These are phyloP conservation scores for Penicillium waksmanii DNA, from an alignment of 495 filamentous ascomycete genomes.

Conservation along the genomic window DNA sequence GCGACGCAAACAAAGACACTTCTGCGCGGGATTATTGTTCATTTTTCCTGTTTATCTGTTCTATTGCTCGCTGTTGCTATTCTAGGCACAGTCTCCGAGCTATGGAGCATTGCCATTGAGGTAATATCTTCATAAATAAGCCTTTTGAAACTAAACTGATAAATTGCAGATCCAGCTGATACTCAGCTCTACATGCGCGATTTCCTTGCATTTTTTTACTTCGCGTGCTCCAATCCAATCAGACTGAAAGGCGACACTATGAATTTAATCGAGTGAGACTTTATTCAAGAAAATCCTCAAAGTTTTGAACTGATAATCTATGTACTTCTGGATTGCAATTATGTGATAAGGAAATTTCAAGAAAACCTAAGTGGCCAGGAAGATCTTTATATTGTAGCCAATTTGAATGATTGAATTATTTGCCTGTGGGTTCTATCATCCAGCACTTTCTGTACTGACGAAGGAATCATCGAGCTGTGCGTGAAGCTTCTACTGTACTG, in stretches of 20 bases:
- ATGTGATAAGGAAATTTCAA: no score
- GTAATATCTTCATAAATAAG: not conserved
- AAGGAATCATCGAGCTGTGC: no score
- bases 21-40: not conserved
- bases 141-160: not conserved
- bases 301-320: no score
- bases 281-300: no score
- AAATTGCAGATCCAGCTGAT: not conserved
- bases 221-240: not conserved
- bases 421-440: no score
- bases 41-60: not conserved
- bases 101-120: not conserved
- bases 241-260: not conserved
- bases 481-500: no score
- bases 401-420: no score
- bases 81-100: not conserved
- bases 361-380: no score
- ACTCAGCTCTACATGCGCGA: not conserved
- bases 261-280: not conserved
- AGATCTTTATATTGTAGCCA: no score
- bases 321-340: no score
- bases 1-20: no score
- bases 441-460: no score
- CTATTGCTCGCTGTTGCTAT: not conserved
- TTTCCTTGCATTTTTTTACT: not conserved